These are phyloP conservation scores for Carallia brachiata DNA, from an alignment of 345 rosid genomes.

Conservation along the genomic window DNA sequence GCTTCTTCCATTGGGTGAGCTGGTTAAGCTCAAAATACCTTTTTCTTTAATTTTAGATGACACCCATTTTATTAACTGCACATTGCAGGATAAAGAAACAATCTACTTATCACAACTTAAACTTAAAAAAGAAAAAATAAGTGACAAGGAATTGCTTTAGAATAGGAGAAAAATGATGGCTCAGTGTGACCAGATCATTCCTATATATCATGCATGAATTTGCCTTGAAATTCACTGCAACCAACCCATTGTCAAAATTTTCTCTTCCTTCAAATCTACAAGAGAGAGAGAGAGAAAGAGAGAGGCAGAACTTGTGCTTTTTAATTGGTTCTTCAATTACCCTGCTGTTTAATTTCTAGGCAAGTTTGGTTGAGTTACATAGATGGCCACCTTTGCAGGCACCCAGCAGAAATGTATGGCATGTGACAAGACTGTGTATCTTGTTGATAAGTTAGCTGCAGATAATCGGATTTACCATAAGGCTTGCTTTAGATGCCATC, in stretches of 20 bases:
- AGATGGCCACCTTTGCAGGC: constrained; percentile 44
- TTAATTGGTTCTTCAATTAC: not conserved
- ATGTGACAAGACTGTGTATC: constrained; percentile 59
- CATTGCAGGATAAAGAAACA: not conserved
- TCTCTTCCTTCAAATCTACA: not conserved
- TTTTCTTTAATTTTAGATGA: too few species aligned
- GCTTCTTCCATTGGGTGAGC: too few species aligned
- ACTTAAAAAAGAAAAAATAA: too few species aligned
- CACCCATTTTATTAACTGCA: not conserved
- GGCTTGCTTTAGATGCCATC: constrained; percentile 67
- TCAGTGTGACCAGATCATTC: constrained; percentile 7
- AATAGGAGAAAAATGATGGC: constrained; percentile 30
- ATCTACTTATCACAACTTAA: not conserved
- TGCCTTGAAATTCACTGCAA: constrained; percentile 30
- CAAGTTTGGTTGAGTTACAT: not conserved
- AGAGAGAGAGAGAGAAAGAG: not conserved
- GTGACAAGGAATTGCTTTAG: constrained; percentile 30
- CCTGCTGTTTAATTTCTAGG: not conserved
- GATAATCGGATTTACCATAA: constrained; percentile 53
- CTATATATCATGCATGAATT: constrained; percentile 21
- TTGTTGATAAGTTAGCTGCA: constrained; percentile 55
- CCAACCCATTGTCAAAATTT: not conserved
- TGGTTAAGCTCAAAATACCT: too few species aligned
- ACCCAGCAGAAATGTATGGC: constrained; percentile 58
- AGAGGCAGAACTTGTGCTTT: not conserved